Evolutionary conservation across 2,329 filamentous ascomycete genomes (phyloP).

Genomic region (Venturia pyrina): DNA sequence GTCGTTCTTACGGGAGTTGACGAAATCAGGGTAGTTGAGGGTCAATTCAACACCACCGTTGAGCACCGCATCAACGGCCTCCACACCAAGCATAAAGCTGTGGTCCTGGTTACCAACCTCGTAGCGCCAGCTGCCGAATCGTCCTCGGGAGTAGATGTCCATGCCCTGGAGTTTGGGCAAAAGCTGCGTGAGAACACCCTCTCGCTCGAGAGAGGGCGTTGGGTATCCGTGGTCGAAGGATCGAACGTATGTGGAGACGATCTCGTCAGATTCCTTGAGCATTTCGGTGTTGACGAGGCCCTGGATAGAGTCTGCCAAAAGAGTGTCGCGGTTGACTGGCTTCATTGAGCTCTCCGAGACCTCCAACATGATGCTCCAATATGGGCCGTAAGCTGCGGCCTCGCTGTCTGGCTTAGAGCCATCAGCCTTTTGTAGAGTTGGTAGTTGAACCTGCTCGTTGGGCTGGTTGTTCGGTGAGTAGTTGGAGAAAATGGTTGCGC

Average conservation of each 20-base stretch:
- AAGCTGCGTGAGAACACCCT: slow-evolving; percentile 84
- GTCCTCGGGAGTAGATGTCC: slow-evolving; percentile 90
- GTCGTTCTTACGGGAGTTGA: slow-evolving; percentile 65
- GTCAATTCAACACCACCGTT: slow-evolving; percentile 85
- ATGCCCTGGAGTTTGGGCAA: slow-evolving; percentile 84
- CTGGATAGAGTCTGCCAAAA: slow-evolving; percentile 86
- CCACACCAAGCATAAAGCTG: slow-evolving; percentile 93
- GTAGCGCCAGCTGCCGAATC: slow-evolving; percentile 97
- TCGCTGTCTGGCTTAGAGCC: slow-evolving; percentile 68
- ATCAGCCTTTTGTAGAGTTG: slow-evolving; percentile 75
- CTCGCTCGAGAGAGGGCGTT: slow-evolving; percentile 87
- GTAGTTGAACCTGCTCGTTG: slow-evolving; percentile 67
- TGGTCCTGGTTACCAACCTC: slow-evolving; percentile 97
- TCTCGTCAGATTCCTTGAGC: slow-evolving; percentile 83
- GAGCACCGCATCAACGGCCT: slow-evolving; percentile 83
- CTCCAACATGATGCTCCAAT: slow-evolving; percentile 99
- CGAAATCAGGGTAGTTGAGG: slow-evolving; percentile 93
- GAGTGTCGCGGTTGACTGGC: slow-evolving; percentile 75
- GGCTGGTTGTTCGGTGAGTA: slow-evolving; percentile 99
- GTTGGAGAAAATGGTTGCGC: slow-evolving; percentile 99
- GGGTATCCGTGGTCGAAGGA: slow-evolving; percentile 98
- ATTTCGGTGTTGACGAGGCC: slow-evolving; percentile 97
- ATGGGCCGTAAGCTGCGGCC: slow-evolving; percentile 75
- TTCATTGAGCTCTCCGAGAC: slow-evolving; percentile 94
- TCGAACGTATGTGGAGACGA: slow-evolving; percentile 96